These are phyloP conservation scores for Wickerhamomyces sp. DNA, from an alignment of 1,139 yeast genomes.

Conservation along the genomic window DNA sequence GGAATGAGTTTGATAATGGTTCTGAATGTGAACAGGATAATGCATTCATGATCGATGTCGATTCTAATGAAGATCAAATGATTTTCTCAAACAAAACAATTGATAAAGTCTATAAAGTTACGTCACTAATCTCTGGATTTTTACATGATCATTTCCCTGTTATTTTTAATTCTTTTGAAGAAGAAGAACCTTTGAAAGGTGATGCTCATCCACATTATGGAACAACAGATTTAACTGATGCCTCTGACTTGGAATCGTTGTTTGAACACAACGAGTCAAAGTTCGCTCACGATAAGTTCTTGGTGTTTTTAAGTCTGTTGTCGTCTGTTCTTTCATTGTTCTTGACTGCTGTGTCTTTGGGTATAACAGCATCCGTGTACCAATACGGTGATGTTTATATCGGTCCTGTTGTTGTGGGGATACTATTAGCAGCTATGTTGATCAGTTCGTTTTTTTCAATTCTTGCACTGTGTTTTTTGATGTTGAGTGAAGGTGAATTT, in stretches of 20 bases:
- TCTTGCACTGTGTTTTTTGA: constrained; percentile 16
- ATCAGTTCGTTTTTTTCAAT: constrained; percentile 16
- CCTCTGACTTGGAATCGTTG: constrained; percentile 13
- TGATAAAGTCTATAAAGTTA: constrained; percentile 26
- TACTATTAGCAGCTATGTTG: constrained; percentile 14
- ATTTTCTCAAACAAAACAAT: constrained; percentile 31
- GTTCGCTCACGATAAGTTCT: constrained; percentile 13
- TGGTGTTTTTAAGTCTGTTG: constrained; percentile 16
- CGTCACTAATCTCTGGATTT: constrained; percentile 8
- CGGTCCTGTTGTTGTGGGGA: constrained; percentile 13
- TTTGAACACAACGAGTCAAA: constrained; percentile 6
- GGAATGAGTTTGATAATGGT: constrained; percentile 72
- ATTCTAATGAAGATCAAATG: constrained; percentile 27
- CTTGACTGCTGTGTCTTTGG: constrained; percentile 17
- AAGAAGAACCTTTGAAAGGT: neutral
- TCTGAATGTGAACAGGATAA: constrained; percentile 38
- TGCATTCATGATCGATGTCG: constrained; percentile 28
- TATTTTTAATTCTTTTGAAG: constrained; percentile 11
- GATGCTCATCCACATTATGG: neutral
- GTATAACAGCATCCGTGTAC: constrained; percentile 14
- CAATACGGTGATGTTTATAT: constrained; percentile 12
- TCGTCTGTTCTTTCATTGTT: constrained; percentile 15
- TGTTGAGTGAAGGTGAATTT: constrained; percentile 16
- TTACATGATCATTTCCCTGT: constrained; percentile 13
- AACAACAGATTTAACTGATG: neutral